Evolutionary conservation across 257 asterid genomes (phyloP), one percentile per base, ranked within the genome.

Genomic region (Salvia hispanica): DNA sequence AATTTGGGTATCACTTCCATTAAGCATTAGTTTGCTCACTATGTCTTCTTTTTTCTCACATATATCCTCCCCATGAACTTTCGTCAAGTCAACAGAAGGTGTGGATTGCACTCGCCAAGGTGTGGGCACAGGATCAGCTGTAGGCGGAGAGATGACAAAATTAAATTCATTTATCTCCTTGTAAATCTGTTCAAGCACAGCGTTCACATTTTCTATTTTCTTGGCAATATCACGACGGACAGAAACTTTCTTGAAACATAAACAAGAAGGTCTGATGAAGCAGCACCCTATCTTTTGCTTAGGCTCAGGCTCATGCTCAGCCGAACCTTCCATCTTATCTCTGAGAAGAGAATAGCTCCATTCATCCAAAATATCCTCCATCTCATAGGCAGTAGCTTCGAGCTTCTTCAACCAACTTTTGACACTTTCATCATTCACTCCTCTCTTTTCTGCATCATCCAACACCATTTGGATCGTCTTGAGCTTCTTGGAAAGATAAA

Each of bases 341-440:
- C n/a, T n/a, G n/a, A n/a, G n/a, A n/a, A n/a, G n/a, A 16, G 25
- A 48, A 18, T 46, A 48, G 11, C 14, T n/a, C 55, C 55, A 48
- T 48, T 48, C 55, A 48, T 48, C 55, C 55, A 48, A 48, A 14
- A 48, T 48, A 4, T 48, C 55, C 3, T 48, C 55, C 55, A 48
- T 48, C 4, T 48, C 55, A 15, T 48, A 48, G 4, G 55, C 31
- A 9, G 21, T 7, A 15, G 15, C 55, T 48, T 48, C 55, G 31
- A 34, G 39, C 39, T 34, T 34, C 39, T 34, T 34, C 39, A 34
- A 4, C 55, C 55, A 48, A 3, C 2, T 48, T 7, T 48, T 48
- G 12, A 48, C 55, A 4, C 11, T 7, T 7, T 15, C 1, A 1
- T 48, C 55, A 4, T 48, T 48, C 28, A 15, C 55, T 48, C 55